Evolutionary conservation across 2,329 filamentous ascomycete genomes (phyloP), one percentile per base, ranked within the genome.

Genomic region (Fonsecaea monophora): DNA sequence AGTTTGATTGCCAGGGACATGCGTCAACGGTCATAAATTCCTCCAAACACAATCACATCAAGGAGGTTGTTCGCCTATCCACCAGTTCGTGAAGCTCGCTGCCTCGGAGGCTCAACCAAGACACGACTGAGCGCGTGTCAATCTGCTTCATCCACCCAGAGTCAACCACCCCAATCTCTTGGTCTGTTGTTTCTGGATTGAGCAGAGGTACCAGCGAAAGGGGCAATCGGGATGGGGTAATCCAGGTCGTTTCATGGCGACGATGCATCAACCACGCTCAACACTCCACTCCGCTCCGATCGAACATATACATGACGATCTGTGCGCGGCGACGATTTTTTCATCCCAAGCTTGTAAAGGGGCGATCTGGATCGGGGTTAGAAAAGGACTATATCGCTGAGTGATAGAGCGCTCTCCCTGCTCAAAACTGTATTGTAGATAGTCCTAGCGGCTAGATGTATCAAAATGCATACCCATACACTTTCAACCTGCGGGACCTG

Each of bases 381-480:
- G 18, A 18, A n/a, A 18, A 7, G 25, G 8, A 12, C 8, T 18
- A 50, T 25, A 25, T 13, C 30, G 18, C 12, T 10, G 18, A 12
- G 18, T 50, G 45, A 12, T 25, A 21, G 25, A 13, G 10, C 6
- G 21, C 45, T 50, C 18, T 50, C 45, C 18, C 18, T 50, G 45
- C 45, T 25, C 25, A 21, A 25, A 25, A 50, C 45, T 25, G 25
- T 50, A 50, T 25, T 50, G 45, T 50, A 50, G 45, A 50, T 50
- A 25, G 45, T 50, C 1, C 45, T 25, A 21, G 45, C 45, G 45
- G 45, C 45, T 50, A 9, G 4, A 25, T 50, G 45, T 50, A 8
- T 45, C 15, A 42, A 9, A 50, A 50, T 25, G 18, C 45, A 50
- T 50, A 25, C 25, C 18, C 25, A 0, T 25, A 25, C 25, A 25